Evolutionary conservation across 2,329 filamentous ascomycete species (phyloP).

Genomic region (Alternaria alternata): DNA sequence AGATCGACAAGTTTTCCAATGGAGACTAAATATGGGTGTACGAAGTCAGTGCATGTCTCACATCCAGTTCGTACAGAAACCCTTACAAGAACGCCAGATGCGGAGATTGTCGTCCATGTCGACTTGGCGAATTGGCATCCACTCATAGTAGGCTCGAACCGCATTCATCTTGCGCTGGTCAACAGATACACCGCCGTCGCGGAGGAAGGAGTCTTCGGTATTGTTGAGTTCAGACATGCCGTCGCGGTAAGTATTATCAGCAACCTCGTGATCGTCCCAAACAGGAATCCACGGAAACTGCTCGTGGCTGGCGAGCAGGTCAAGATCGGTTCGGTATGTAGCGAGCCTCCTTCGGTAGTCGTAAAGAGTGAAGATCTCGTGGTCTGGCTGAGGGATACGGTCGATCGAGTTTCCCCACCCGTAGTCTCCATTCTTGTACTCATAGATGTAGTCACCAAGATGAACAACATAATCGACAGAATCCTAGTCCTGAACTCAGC

Average conservation of each 20-base stretch:
- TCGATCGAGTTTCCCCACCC: constrained; percentile 46
- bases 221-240: constrained; percentile 53
- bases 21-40: constrained; percentile 26
- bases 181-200: constrained; percentile 50
- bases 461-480: constrained; percentile 54
- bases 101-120: constrained; percentile 55
- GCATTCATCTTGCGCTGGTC: constrained; percentile 59
- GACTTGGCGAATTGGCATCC: constrained; percentile 56
- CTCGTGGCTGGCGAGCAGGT: constrained; percentile 50
- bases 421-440: constrained; percentile 50
- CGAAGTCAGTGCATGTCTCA: too few species aligned
- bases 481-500: constrained; percentile 40
- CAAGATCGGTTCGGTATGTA: constrained; percentile 52
- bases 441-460: constrained; percentile 57
- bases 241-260: constrained; percentile 54
- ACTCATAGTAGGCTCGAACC: constrained; percentile 56
- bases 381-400: constrained; percentile 45
- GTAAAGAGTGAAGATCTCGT: constrained; percentile 53
- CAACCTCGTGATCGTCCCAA: constrained; percentile 57
- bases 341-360: constrained; percentile 56
- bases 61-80: too few species aligned
- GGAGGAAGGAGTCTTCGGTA: constrained; percentile 53
- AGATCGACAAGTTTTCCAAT: constrained; percentile 54
- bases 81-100: constrained; percentile 50
- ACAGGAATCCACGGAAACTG: constrained; percentile 55